Evolutionary conservation across 495 filamentous ascomycete genomes (phyloP).

Genomic region (Peziza echinospora): DNA sequence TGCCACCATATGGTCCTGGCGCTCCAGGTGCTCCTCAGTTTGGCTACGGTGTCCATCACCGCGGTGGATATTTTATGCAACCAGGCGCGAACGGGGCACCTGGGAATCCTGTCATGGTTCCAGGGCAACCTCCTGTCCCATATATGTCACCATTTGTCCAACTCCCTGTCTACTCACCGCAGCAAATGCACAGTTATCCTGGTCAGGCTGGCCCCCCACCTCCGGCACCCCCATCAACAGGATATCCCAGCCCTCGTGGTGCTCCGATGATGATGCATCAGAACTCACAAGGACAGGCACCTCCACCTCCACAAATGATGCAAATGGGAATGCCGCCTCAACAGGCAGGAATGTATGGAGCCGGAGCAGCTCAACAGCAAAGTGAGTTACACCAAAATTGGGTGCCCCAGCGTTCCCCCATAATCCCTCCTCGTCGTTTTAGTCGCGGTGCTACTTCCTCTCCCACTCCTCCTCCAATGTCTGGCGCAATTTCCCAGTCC

Average conservation of each 20-base stretch:
- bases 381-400: conserved; percentile 18
- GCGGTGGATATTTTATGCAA: conserved; percentile 30
- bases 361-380: conserved; percentile 18
- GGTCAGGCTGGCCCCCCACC: conserved; percentile 30
- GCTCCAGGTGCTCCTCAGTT: conserved; percentile 27
- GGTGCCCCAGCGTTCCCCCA: conserved; percentile 17
- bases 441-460: conserved; percentile 10
- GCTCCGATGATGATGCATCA: conserved; percentile 57
- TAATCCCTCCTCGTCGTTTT: conserved; percentile 9
- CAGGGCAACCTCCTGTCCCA: conserved; percentile 35
- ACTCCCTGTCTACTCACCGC: conserved; percentile 44
- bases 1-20: conserved; percentile 35
- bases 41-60: conserved; percentile 10
- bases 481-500: conserved; percentile 9
- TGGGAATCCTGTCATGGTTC: conserved; percentile 39
- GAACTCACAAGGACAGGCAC: conserved; percentile 17
- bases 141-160: conserved; percentile 32
- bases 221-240: conserved; percentile 31
- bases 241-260: conserved; percentile 42
- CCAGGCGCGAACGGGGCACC: conserved; percentile 26
- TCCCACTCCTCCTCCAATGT: conserved; percentile 10
- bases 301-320: conserved; percentile 20
- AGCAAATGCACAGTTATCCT: conserved; percentile 38
- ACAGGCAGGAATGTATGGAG: conserved; percentile 18
- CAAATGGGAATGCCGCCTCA: conserved; percentile 18